Evolutionary conservation across 2,329 filamentous ascomycete genomes (phyloP).

Genomic region (Aspergillus hortae): DNA sequence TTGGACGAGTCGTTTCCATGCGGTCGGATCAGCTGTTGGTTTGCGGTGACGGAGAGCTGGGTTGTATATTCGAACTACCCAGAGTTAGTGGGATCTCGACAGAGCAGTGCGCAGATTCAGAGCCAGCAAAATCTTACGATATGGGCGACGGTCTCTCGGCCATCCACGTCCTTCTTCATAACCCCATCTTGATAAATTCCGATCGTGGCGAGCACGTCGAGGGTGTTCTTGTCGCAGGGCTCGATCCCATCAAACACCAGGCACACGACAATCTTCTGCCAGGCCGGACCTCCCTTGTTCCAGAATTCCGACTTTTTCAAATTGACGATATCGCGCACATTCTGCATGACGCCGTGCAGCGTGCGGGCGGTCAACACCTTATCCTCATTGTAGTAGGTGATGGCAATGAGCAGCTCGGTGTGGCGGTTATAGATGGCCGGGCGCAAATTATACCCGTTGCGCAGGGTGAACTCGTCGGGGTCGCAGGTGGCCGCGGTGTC

Average conservation of each 20-base stretch:
- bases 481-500: slow-evolving; percentile 96
- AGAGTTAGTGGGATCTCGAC: neutral
- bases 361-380: slow-evolving; percentile 89
- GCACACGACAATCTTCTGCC: slow-evolving; percentile 99
- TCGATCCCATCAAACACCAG: slow-evolving; percentile 97
- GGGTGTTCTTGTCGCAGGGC: slow-evolving; percentile 90
- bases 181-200: slow-evolving; percentile 98
- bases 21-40: slow-evolving; percentile 92
- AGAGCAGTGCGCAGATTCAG: neutral
- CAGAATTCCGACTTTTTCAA: slow-evolving; percentile 99
- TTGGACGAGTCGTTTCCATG: slow-evolving; percentile 79
- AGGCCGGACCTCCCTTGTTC: slow-evolving; percentile 97
- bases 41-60: slow-evolving; percentile 91
- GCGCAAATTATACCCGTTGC: slow-evolving; percentile 97
- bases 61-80: slow-evolving; percentile 88
- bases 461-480: slow-evolving; percentile 95
- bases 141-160: slow-evolving; percentile 92
- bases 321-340: slow-evolving; percentile 97
- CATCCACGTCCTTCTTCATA: slow-evolving; percentile 97
- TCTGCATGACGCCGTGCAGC: slow-evolving; percentile 97
- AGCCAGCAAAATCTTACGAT: slow-evolving; percentile 51
- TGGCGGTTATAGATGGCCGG: slow-evolving; percentile 98
- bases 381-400: slow-evolving; percentile 99
- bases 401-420: slow-evolving; percentile 92
- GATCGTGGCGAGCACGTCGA: slow-evolving; percentile 89